These are phyloP conservation scores for Capsella bursapastoris DNA, from an alignment of 345 rosid species.

Conservation along the genomic window DNA sequence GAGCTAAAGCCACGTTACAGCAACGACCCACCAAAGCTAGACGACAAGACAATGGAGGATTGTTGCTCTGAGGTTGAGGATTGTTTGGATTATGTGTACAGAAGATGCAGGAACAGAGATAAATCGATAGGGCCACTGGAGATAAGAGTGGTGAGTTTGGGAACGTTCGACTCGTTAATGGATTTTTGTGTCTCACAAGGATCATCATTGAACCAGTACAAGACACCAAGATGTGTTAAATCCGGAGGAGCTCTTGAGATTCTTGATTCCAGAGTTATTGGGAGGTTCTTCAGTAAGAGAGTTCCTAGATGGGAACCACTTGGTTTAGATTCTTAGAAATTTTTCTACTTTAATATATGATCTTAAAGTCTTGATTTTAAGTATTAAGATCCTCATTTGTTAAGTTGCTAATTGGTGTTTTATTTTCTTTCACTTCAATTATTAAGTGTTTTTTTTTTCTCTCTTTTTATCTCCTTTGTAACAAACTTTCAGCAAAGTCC, in stretches of 20 bases:
- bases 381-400: slow-evolving; percentile 33
- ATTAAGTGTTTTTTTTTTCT: not conserved
- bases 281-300: slow-evolving; percentile 64
- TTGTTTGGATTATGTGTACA: slow-evolving; percentile 80
- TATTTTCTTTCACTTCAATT: not conserved
- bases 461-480: slow-evolving; percentile 36
- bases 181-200: slow-evolving; percentile 85
- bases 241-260: slow-evolving; percentile 65
- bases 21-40: slow-evolving; percentile 58
- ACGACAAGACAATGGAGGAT: slow-evolving; percentile 62
- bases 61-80: slow-evolving; percentile 85
- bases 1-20: slow-evolving; percentile 66
- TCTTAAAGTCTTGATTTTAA: slow-evolving; percentile 30
- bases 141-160: slow-evolving; percentile 77
- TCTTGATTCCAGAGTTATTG: slow-evolving; percentile 71
- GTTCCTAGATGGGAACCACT: slow-evolving; percentile 80
- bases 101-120: slow-evolving; percentile 83
- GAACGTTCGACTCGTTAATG: slow-evolving; percentile 85
- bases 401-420: slow-evolving; percentile 30
- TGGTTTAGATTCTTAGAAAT: slow-evolving; percentile 46
- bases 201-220: slow-evolving; percentile 92
- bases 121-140: slow-evolving; percentile 81
- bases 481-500: slow-evolving; percentile 39
- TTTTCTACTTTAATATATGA: not conserved
- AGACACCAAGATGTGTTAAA: slow-evolving; percentile 91